These are phyloP conservation scores for Mortierella sp. DNA, from an alignment of 371 early-diverging fungal species.

Conservation along the genomic window DNA sequence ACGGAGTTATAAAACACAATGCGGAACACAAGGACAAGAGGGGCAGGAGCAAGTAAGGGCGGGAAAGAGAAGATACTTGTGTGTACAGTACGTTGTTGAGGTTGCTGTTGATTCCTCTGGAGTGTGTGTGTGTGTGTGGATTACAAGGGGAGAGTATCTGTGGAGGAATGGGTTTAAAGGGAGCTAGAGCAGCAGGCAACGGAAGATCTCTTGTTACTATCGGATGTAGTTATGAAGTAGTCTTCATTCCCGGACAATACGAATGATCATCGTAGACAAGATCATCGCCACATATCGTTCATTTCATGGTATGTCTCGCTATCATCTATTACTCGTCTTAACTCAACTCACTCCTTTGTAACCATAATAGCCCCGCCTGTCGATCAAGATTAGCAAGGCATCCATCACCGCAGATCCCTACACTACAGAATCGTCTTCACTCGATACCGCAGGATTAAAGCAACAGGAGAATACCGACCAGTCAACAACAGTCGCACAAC, in stretches of 20 bases:
- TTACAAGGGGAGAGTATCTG: not conserved
- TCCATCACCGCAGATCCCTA: constrained; percentile 39
- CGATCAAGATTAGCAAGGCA: constrained; percentile 52
- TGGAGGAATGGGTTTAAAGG: not conserved
- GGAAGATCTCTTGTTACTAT: constrained; percentile 1
- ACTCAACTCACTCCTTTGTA: not conserved
- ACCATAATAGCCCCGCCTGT: constrained; percentile 61
- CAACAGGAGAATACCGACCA: not conserved
- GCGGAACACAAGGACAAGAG: not conserved
- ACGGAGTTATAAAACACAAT: not conserved
- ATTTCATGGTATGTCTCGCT: not conserved
- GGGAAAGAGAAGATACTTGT: not conserved
- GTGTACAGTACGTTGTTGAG: not conserved
- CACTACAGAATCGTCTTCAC: constrained; percentile 10
- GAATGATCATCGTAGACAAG: not conserved
- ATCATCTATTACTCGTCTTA: not conserved
- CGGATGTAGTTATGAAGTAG: not conserved
- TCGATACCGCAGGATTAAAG: constrained; percentile 10
- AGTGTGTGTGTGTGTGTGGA: not conserved
- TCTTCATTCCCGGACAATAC: not conserved
- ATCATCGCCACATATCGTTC: not conserved
- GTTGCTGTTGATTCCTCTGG: not conserved
- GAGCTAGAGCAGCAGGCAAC: not conserved
- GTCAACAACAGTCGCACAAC: not conserved
- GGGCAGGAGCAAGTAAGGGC: not conserved